Evolutionary conservation across 2,329 filamentous ascomycete genomes (phyloP).

Genomic region (Parascedosporium putredinis): DNA sequence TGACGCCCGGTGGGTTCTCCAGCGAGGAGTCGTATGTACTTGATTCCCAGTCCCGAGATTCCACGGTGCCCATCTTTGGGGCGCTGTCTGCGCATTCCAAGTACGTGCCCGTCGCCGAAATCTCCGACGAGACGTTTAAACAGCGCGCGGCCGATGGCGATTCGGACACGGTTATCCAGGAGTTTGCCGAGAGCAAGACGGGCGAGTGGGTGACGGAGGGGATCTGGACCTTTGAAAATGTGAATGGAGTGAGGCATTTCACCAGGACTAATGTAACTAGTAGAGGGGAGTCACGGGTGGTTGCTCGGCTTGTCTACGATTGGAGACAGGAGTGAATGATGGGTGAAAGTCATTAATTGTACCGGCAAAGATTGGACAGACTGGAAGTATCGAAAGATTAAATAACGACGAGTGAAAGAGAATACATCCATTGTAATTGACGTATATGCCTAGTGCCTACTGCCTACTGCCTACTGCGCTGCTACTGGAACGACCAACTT

Average conservation of each 20-base stretch:
- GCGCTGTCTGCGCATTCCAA: not conserved
- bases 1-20: not conserved
- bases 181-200: not conserved
- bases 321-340: not conserved
- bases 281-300: not conserved
- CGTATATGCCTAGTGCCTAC: not conserved
- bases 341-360: not conserved
- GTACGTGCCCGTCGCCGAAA: not conserved
- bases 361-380: too few species aligned
- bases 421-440: too few species aligned
- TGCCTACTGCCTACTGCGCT: not conserved
- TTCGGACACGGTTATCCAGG: constrained; percentile 1
- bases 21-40: not conserved
- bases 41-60: not conserved
- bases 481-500: constrained; percentile 5
- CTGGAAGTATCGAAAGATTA: too few species aligned
- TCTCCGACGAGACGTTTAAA: not conserved
- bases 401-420: too few species aligned
- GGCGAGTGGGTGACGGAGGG: not conserved
- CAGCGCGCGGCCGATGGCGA: constrained; percentile 3
- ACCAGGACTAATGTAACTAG: not conserved
- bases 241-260: not conserved
- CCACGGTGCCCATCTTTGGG: not conserved
- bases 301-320: not conserved
- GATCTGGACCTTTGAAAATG: not conserved